Evolutionary conservation across 2,329 filamentous ascomycete species (phyloP).

Genomic region (Alternaria sp.): DNA sequence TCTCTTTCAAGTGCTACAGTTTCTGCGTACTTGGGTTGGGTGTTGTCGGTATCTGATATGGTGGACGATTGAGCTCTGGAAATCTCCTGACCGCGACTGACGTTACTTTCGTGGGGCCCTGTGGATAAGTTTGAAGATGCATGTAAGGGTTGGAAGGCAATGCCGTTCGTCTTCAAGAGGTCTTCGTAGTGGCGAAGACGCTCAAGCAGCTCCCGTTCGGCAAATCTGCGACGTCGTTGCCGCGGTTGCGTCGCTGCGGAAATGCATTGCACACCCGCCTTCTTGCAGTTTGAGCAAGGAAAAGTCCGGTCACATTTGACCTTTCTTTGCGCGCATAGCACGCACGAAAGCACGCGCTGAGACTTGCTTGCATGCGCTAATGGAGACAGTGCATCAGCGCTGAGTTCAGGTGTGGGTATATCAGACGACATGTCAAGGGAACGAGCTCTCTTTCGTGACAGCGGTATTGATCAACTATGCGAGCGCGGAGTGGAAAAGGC

Average conservation of each 20-base stretch:
- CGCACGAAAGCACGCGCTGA: constrained; percentile 62
- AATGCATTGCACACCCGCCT: constrained; percentile 41
- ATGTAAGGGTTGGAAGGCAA: constrained; percentile 71
- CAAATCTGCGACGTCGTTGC: constrained; percentile 66
- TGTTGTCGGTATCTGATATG: background rate
- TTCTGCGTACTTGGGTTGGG: constrained; percentile 5
- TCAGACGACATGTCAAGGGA: constrained; percentile 11
- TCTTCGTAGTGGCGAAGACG: constrained; percentile 72
- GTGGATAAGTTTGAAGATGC: constrained; percentile 16
- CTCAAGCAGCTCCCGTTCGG: constrained; percentile 73
- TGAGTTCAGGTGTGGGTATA: constrained; percentile 8
- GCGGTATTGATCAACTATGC: background rate
- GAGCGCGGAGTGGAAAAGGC: background rate
- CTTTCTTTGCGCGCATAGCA: constrained; percentile 69
- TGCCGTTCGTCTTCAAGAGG: constrained; percentile 68
- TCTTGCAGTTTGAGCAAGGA: constrained; percentile 45
- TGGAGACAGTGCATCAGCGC: constrained; percentile 2
- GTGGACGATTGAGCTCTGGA: background rate
- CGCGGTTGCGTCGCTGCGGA: constrained; percentile 56
- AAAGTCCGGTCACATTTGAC: constrained; percentile 48
- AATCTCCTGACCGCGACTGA: background rate
- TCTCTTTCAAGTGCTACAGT: background rate
- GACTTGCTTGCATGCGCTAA: constrained; percentile 27
- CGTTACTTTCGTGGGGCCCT: constrained; percentile 1
- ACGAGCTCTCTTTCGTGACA: background rate